These are phyloP conservation scores for Calonectria pteridis DNA, from an alignment of 2,329 filamentous ascomycete species.

Conservation along the genomic window DNA sequence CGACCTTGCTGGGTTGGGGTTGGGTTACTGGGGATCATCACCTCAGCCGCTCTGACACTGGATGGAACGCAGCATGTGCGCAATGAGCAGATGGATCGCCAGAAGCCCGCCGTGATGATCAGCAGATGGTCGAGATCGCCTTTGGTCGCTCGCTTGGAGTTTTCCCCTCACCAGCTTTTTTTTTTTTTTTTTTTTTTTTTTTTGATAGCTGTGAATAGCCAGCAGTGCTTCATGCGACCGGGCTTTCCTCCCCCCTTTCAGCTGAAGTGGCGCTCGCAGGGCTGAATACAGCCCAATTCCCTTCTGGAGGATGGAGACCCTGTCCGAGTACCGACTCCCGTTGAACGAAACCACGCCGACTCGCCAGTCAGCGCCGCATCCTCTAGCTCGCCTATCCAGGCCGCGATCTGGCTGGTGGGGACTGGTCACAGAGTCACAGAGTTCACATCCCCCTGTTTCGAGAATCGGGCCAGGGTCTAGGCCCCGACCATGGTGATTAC, in stretches of 20 bases:
- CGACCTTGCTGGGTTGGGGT: background rate
- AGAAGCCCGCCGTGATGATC: background rate
- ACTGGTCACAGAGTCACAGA: background rate
- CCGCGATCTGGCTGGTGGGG: background rate
- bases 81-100: background rate
- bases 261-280: background rate
- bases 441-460: constrained; percentile 13
- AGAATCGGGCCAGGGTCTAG: constrained; percentile 3
- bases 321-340: constrained; percentile 14
- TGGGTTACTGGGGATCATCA: background rate
- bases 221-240: background rate
- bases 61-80: background rate
- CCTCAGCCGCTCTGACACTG: background rate
- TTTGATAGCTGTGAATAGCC: background rate
- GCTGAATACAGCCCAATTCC: background rate
- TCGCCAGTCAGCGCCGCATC: background rate
- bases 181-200: too few relatives aligned
- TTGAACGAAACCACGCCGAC: constrained; percentile 2
- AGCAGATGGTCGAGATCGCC: background rate
- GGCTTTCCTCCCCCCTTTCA: background rate
- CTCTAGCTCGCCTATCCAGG: background rate
- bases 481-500: background rate
- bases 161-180: background rate
- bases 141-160: too few relatives aligned
- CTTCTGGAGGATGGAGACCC: background rate